A percentile compares a stretch with the other conserved stretches of the same genome.
phyloP scores from a whole-genome alignment of 2,329 filamentous ascomycete species.

The Teratosphaeriaceae sp. region DNA sequence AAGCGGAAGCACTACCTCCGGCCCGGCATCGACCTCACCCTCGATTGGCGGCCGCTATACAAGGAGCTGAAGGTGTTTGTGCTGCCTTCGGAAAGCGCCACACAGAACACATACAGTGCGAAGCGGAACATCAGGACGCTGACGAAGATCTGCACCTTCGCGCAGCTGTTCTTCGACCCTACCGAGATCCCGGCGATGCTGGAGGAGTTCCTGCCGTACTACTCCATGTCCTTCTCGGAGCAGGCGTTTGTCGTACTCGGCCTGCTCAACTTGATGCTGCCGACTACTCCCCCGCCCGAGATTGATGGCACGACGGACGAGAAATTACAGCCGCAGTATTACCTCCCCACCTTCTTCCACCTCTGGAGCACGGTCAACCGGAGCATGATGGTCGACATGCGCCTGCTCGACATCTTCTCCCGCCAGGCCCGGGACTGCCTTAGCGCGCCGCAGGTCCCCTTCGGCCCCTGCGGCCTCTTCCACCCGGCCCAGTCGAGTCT shows the following conservation, averaged over 20 bases:
- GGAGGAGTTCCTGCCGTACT: conserved; percentile 52
- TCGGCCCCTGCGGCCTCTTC: conserved; percentile 83
- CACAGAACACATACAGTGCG: conserved; percentile 48
- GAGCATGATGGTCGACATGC: conserved; percentile 78
- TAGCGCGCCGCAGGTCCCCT: conserved; percentile 65
- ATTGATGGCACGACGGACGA: conserved; percentile 59
- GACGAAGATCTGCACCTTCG: conserved; percentile 83
- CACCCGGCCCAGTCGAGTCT: conserved; percentile 85
- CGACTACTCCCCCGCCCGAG: conserved; percentile 70
- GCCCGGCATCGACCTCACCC: conserved; percentile 76
- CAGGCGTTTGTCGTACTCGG: conserved; percentile 91
- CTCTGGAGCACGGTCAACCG: conserved; percentile 90
- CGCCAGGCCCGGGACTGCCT: conserved; percentile 80
- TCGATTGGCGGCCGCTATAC: conserved; percentile 93
- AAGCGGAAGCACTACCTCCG: conserved; percentile 97
- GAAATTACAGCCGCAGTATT: conserved; percentile 79
- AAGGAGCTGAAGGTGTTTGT: conserved; percentile 88
- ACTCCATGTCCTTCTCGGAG: conserved; percentile 87
- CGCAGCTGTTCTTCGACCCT: conserved; percentile 89
- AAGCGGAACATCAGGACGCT: conserved; percentile 66
- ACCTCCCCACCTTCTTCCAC: conserved; percentile 92
- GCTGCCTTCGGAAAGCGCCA: conserved; percentile 71
- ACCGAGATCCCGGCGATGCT: conserved; percentile 69
- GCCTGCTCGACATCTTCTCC: conserved; percentile 85
- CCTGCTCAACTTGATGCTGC: conserved; percentile 77